Evolutionary conservation across 176 grass and related monocot species (phyloP).

Genomic region (Alopecurus myosuroides): DNA sequence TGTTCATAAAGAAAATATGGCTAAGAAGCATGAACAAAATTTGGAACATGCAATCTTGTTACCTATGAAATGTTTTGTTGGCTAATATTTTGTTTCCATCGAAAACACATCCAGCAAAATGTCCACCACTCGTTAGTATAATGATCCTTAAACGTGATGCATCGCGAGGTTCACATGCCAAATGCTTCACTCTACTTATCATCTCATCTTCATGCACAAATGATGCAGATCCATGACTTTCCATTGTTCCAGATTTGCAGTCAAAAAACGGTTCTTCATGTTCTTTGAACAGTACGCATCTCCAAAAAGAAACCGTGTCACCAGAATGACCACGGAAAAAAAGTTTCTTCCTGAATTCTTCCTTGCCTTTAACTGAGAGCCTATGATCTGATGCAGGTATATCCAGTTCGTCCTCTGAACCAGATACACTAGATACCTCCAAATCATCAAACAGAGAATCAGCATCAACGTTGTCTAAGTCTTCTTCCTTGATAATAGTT

Average conservation of each 20-base stretch:
- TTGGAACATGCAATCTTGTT: slow-evolving; percentile 1
- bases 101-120: slow-evolving; percentile 96
- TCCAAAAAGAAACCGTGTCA: slow-evolving; percentile 61
- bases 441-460: slow-evolving; percentile 74
- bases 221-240: slow-evolving; percentile 26
- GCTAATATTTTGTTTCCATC: slow-evolving; percentile 75
- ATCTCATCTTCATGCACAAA: slow-evolving; percentile 57
- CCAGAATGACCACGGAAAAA: slow-evolving; percentile 52
- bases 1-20: neutral
- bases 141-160: slow-evolving; percentile 65
- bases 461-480: slow-evolving; percentile 52
- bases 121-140: slow-evolving; percentile 79
- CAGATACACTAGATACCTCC: slow-evolving; percentile 94
- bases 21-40: neutral
- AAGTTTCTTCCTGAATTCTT: slow-evolving; percentile 67
- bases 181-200: slow-evolving; percentile 55
- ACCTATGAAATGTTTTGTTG: slow-evolving; percentile 99
- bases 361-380: slow-evolving; percentile 55
- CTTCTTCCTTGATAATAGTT: slow-evolving; percentile 87
- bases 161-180: slow-evolving; percentile 66
- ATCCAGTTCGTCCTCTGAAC: slow-evolving; percentile 84
- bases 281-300: slow-evolving; percentile 75
- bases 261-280: slow-evolving; percentile 62
- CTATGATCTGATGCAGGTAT: slow-evolving; percentile 26
- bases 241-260: slow-evolving; percentile 40